phyloP scores from a whole-genome alignment of 2,329 filamentous ascomycete species.

The Grosmannia clavigera region DNA sequence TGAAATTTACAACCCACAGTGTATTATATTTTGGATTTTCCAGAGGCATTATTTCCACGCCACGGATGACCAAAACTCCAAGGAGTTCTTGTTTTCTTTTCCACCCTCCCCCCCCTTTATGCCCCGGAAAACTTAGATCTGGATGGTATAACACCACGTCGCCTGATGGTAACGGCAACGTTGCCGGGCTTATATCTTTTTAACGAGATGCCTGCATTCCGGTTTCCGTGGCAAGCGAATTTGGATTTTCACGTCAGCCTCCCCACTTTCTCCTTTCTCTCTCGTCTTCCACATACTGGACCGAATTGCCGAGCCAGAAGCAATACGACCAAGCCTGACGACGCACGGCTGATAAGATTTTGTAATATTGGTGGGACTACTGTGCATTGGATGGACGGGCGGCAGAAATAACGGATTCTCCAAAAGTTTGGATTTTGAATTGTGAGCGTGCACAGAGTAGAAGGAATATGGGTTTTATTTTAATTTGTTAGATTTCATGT shows the following conservation, averaged over 20 bases:
- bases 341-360: neutral
- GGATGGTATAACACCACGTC: slow-evolving; percentile 8
- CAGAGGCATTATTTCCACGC: neutral
- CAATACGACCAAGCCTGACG: neutral
- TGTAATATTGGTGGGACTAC: slow-evolving; percentile 2
- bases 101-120: neutral
- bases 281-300: neutral
- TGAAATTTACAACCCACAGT: neutral
- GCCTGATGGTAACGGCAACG: slow-evolving; percentile 1
- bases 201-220: slow-evolving; percentile 8
- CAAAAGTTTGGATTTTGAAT: slow-evolving; percentile 3
- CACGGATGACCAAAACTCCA: neutral
- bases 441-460: neutral
- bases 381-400: neutral
- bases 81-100: slow-evolving; percentile 5
- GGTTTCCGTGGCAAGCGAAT: slow-evolving; percentile 6
- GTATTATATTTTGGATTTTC: neutral
- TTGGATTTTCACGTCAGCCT: neutral
- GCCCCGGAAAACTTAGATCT: slow-evolving; percentile 7
- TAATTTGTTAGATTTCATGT: neutral
- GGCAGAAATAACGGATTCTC: neutral
- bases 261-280: neutral
- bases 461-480: neutral
- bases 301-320: neutral
- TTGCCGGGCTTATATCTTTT: slow-evolving; percentile 3